Percentiles rank a stretch among this genome's conserved stretches.
phyloP scores from a whole-genome alignment of 179 eudicot species.

The Gypsophila paniculata region DNA sequence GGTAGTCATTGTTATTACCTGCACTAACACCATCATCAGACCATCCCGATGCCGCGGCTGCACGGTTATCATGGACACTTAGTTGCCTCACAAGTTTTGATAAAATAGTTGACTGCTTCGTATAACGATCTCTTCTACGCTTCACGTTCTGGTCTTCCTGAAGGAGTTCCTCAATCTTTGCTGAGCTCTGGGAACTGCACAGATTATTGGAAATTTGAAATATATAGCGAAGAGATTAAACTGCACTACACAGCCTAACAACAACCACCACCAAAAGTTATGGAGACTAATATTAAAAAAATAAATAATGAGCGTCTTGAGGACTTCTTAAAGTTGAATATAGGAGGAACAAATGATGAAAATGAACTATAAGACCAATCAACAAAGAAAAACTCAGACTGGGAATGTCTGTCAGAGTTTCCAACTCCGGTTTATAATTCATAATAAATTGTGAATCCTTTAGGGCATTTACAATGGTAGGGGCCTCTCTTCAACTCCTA shows the following conservation, averaged over 20 bases:
- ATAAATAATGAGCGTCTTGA: neutral
- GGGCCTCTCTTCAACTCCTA: too few species aligned
- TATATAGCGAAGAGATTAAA: neutral
- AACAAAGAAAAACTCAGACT: too few species aligned
- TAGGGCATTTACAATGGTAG: too few species aligned
- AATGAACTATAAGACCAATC: too few species aligned
- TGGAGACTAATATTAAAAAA: too few species aligned
- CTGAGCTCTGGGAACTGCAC: constrained; percentile 67
- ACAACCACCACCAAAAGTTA: neutral
- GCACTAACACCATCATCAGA: constrained; percentile 55
- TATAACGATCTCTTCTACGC: constrained; percentile 69
- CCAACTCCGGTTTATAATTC: too few species aligned
- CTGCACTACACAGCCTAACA: neutral
- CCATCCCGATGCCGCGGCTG: constrained; percentile 71
- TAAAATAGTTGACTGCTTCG: constrained; percentile 83
- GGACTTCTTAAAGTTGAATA: neutral
- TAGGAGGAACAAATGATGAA: too few species aligned
- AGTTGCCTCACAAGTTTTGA: constrained; percentile 86
- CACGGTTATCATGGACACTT: constrained; percentile 88
- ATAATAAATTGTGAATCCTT: too few species aligned
- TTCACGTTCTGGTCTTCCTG: constrained; percentile 90
- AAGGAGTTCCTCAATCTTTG: constrained; percentile 90
- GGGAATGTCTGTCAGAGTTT: too few species aligned
- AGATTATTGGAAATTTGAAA: neutral
- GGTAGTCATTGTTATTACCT: constrained; percentile 37